Conservation (phyloP, 2,329 filamentous ascomycete genomes). For the Fusarium proliferatum region DNA sequence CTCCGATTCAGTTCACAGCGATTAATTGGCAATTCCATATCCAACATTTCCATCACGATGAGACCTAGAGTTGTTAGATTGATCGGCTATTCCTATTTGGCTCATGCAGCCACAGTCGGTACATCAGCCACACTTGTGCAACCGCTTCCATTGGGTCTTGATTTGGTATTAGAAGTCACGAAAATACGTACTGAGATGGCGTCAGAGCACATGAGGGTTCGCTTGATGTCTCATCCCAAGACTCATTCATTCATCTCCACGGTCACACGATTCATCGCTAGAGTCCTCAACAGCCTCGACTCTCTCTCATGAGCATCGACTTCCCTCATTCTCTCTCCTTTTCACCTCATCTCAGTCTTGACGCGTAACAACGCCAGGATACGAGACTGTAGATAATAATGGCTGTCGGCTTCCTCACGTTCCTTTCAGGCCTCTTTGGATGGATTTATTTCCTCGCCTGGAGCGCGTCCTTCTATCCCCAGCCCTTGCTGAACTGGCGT, state of each 20-base stretch:
- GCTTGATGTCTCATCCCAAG: not conserved
- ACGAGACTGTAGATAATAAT: slow-evolving; percentile 16
- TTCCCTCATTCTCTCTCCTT: not conserved
- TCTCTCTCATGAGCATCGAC: slow-evolving; percentile 1
- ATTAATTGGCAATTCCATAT: not conserved
- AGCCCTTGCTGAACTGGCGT: slow-evolving; percentile 81
- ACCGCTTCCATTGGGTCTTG: not conserved
- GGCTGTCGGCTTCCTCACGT: slow-evolving; percentile 55
- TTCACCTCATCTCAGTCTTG: not conserved
- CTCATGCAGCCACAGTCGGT: slow-evolving; percentile 32
- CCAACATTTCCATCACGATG: slow-evolving; percentile 6
- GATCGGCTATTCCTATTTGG: slow-evolving; percentile 16
- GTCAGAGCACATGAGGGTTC: slow-evolving; percentile 34
- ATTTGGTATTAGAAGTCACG: not conserved
- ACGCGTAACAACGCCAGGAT: not conserved
- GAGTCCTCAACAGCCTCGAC: not conserved
- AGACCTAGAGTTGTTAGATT: not conserved
- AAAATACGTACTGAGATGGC: slow-evolving; percentile 34
- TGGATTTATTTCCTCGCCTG: slow-evolving; percentile 82
- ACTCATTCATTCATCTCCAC: not conserved
- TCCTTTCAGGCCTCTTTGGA: slow-evolving; percentile 71
- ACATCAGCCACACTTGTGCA: slow-evolving; percentile 30
- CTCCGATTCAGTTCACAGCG: not conserved
- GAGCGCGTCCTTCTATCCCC: slow-evolving; percentile 94
- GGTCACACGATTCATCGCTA: slow-evolving; percentile 26